Percentiles rank a stretch among this genome's conserved stretches.
phyloP scores from a whole-genome alignment of 1,284 basidiomycete genomes.

The Xanthoconium separans region DNA sequence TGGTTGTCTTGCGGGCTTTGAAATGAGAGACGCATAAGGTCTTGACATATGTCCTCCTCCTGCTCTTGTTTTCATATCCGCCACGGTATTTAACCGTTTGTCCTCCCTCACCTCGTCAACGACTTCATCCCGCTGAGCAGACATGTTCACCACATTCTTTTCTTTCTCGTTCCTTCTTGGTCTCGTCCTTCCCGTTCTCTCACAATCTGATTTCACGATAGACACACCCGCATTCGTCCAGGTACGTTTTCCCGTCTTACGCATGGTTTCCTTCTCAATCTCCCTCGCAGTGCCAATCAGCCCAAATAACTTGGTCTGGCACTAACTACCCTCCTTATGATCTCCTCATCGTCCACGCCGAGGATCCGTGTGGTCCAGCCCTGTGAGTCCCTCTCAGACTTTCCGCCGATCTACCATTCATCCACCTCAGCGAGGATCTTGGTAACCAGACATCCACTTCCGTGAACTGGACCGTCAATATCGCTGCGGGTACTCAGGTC shows the following conservation, averaged over 20 bases:
- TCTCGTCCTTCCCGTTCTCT: constrained; percentile 50
- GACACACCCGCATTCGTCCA: constrained; percentile 51
- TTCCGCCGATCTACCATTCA: constrained; percentile 2
- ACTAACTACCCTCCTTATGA: constrained; percentile 52
- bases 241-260: constrained; percentile 37
- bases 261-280: background rate
- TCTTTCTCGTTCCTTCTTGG: constrained; percentile 62
- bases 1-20: constrained; percentile 24
- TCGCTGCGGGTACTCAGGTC: constrained; percentile 50
- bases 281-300: constrained; percentile 49
- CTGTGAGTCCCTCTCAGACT: constrained; percentile 44
- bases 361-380: constrained; percentile 55
- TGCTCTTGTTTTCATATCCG: constrained; percentile 22
- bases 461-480: constrained; percentile 46
- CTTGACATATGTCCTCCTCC: background rate
- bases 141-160: constrained; percentile 79
- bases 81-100: constrained; percentile 12
- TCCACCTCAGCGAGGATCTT: constrained; percentile 47
- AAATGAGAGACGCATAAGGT: constrained; percentile 13
- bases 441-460: constrained; percentile 50
- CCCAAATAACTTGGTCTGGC: constrained; percentile 52
- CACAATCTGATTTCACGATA: constrained; percentile 47
- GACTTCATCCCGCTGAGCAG: constrained; percentile 18
- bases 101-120: constrained; percentile 13
- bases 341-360: constrained; percentile 51